Evolutionary conservation across 495 filamentous ascomycete species (phyloP).

Genomic region (Podospora bellae-mahoneyi): DNA sequence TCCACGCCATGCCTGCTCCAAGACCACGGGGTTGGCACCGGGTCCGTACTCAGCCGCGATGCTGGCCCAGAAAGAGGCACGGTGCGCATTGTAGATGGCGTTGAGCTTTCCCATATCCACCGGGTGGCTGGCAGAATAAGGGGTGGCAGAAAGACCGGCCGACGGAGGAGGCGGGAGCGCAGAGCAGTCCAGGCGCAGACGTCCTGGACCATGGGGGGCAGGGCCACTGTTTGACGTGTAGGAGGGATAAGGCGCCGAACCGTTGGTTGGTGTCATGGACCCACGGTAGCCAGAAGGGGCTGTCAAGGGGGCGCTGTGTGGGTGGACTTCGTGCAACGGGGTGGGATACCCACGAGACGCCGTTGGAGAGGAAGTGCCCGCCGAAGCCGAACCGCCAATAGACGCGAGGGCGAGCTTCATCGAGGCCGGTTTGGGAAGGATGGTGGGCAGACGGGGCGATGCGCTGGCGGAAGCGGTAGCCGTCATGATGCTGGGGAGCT

Average conservation of each 20-base stretch:
- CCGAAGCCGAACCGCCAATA: conserved; percentile 16
- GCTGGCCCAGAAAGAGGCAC: conserved; percentile 66
- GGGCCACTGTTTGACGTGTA: conserved; percentile 22
- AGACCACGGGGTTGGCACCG: conserved; percentile 57
- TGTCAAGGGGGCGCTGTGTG: conserved; percentile 30
- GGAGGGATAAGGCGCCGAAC: conserved; percentile 23
- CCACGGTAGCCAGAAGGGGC: conserved; percentile 31
- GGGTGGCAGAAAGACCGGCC: conserved; percentile 21
- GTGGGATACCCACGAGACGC: conserved; percentile 36
- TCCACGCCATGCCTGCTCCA: conserved; percentile 69
- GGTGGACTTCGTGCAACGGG: conserved; percentile 35
- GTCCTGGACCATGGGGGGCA: conserved; percentile 23
- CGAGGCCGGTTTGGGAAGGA: conserved; percentile 58
- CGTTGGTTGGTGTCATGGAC: conserved; percentile 27
- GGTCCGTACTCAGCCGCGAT: conserved; percentile 68
- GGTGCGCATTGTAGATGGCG: conserved; percentile 64
- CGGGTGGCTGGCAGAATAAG: conserved; percentile 31
- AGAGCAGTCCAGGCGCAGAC: conserved; percentile 53
- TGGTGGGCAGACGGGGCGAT: conserved; percentile 51
- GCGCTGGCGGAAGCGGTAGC: conserved; percentile 29
- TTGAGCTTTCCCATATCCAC: conserved; percentile 67
- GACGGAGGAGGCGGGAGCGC: conserved; percentile 38
- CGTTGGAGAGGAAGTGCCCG: conserved; percentile 31
- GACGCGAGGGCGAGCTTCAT: conserved; percentile 43
- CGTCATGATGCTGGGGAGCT: conserved; percentile 46